Conservation (phyloP, 1,284 basidiomycete species). For the Tetrapyrgos nigripes region DNA sequence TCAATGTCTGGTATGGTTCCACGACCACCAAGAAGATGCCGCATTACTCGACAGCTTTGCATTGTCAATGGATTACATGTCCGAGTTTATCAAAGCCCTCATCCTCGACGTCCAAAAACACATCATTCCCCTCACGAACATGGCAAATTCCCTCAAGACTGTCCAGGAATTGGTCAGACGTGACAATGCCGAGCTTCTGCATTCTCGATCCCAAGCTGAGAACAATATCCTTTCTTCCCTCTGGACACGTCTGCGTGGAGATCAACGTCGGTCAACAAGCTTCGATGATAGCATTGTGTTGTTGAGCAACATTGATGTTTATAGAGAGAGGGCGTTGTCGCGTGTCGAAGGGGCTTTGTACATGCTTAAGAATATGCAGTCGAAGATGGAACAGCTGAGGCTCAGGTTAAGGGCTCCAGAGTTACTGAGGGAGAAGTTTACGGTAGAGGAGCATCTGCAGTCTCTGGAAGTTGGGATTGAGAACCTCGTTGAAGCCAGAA, state of each 20-base stretch:
- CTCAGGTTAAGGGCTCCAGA: background rate
- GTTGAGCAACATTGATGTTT: background rate
- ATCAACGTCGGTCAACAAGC: background rate
- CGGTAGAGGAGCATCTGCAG: background rate
- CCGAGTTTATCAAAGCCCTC: background rate
- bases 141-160: background rate
- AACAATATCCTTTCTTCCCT: background rate
- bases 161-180: background rate
- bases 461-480: background rate
- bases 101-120: background rate
- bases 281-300: background rate
- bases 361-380: background rate
- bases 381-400: background rate
- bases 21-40: background rate
- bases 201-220: background rate
- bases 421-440: background rate
- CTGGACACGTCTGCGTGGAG: background rate
- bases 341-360: background rate
- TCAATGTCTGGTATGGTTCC: background rate
- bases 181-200: background rate
- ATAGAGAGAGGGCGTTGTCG: background rate
- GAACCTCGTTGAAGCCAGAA: background rate
- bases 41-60: background rate
- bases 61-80: background rate
- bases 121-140: background rate